phyloP scores from a whole-genome alignment of 306 rosid species.

The Phaseolus lunatus region DNA sequence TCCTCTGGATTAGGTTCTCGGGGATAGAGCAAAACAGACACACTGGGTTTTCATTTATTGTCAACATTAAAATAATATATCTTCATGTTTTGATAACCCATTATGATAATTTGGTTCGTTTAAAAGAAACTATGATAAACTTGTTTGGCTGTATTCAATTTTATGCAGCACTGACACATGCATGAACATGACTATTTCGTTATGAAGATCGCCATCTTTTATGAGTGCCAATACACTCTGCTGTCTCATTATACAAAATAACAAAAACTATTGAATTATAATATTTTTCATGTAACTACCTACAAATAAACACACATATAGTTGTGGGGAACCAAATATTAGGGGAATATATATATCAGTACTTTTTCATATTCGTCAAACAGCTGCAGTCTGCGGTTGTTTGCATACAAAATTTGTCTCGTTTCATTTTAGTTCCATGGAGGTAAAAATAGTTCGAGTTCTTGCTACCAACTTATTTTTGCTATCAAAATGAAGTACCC shows the following conservation, averaged over 20 bases:
- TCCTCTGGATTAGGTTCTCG: slow-evolving; percentile 31
- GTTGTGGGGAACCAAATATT: background rate
- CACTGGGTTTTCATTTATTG: slow-evolving; percentile 37
- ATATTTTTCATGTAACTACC: too few relatives aligned
- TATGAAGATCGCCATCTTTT: background rate
- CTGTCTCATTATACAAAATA: background rate
- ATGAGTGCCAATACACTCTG: slow-evolving; percentile 12
- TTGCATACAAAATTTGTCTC: background rate
- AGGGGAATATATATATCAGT: background rate
- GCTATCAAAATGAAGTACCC: background rate
- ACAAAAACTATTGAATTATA: too few relatives aligned
- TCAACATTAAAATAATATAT: slow-evolving; percentile 30
- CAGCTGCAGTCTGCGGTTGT: background rate
- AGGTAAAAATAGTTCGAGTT: background rate
- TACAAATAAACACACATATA: too few relatives aligned
- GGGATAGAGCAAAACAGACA: slow-evolving; percentile 4
- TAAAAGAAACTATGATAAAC: slow-evolving; percentile 11
- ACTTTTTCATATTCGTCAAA: background rate
- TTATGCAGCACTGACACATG: slow-evolving; percentile 46
- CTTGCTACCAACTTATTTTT: background rate
- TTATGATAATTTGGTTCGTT: too few relatives aligned
- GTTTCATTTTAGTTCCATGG: background rate
- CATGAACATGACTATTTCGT: slow-evolving; percentile 37
- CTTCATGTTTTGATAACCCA: slow-evolving; percentile 9
- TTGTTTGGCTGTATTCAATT: slow-evolving; percentile 40